Conservation (phyloP, 345 rosid species). For the Brassica nigra region DNA sequence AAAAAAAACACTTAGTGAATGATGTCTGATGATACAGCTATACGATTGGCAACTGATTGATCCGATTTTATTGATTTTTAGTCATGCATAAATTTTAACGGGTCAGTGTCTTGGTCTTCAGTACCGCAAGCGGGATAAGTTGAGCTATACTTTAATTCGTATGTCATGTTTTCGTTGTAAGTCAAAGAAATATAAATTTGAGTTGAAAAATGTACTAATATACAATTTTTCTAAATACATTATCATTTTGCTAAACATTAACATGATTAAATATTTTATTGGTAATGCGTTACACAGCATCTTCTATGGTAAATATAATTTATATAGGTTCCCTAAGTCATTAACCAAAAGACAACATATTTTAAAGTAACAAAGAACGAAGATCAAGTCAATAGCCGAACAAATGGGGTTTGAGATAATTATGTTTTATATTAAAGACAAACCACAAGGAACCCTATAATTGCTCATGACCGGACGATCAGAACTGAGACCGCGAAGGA, state of each 20-base stretch:
- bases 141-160: neutral
- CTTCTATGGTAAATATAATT: neutral
- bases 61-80: neutral
- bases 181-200: too few species aligned
- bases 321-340: neutral
- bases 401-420: conserved; percentile 26
- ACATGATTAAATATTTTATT: neutral
- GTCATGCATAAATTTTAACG: neutral
- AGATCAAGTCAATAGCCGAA: conserved; percentile 31
- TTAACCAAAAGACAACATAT: neutral
- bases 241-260: neutral
- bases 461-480: conserved; percentile 27
- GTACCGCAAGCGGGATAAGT: neutral
- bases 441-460: conserved; percentile 25
- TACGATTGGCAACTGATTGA: conserved; percentile 22
- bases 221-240: neutral
- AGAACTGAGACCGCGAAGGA: conserved; percentile 14
- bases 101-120: conserved; percentile 17
- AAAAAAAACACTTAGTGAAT: conserved; percentile 14
- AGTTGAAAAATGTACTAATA: neutral
- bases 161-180: too few species aligned
- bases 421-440: neutral
- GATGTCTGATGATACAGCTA: conserved; percentile 36
- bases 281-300: neutral
- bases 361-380: neutral